Evolutionary conservation across 371 early-diverging fungal species (phyloP).

Genomic region (Haplosporangium sp.): DNA sequence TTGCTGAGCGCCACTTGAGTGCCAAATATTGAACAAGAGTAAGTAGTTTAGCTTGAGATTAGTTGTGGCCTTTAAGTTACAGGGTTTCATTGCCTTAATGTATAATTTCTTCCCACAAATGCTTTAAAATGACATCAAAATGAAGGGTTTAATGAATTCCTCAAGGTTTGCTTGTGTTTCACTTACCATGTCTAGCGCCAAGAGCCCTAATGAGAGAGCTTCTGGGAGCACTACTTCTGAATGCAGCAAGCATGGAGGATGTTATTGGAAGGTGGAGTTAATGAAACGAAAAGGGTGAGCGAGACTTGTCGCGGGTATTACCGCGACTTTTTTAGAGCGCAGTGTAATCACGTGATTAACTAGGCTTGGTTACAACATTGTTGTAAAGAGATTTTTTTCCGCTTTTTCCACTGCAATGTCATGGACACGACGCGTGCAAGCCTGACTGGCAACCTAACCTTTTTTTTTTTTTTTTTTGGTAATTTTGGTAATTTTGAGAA

Average conservation of each 20-base stretch:
- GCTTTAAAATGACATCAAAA: neutral
- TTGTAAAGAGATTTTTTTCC: neutral
- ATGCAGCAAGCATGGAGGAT: conserved; percentile 33
- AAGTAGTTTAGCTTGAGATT: neutral
- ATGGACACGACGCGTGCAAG: too few species aligned
- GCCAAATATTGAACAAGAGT: neutral
- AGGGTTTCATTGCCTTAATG: neutral
- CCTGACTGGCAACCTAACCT: neutral
- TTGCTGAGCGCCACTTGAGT: conserved; percentile 4
- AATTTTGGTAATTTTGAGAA: neutral
- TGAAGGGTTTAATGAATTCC: neutral
- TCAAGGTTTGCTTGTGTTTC: neutral
- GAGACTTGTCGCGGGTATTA: neutral
- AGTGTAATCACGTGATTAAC: neutral
- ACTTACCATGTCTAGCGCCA: conserved; percentile 19
- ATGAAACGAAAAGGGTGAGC: neutral
- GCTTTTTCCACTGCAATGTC: neutral
- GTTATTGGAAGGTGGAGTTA: neutral
- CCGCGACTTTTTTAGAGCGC: neutral
- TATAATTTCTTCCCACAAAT: neutral
- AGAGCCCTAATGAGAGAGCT: conserved; percentile 11
- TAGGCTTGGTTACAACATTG: neutral
- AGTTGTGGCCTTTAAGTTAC: neutral
- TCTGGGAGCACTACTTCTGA: conserved; percentile 5
- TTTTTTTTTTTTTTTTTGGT: too few species aligned